Conservation (phyloP, 2,329 filamentous ascomycete species). For the Samsoniella hepiali region DNA sequence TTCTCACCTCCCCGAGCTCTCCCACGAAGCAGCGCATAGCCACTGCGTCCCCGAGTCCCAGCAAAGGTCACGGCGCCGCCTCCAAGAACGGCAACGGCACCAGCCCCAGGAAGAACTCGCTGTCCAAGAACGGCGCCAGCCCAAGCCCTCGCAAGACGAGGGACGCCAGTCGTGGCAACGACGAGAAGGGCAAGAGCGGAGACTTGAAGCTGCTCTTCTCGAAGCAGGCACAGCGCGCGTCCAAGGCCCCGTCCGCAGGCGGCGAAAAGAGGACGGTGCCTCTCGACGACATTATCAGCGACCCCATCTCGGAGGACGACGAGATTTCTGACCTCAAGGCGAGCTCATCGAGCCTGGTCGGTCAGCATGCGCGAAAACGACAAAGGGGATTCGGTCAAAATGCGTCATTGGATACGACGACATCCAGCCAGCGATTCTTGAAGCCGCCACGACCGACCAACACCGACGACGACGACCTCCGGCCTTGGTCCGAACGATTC, state of each 20-base stretch:
- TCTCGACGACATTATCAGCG: conserved; percentile 50
- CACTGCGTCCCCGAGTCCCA: conserved; percentile 41
- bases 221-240: conserved; percentile 53
- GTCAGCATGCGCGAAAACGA: conserved; percentile 54
- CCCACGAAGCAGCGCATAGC: conserved; percentile 32
- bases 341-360: conserved; percentile 52
- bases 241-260: conserved; percentile 28
- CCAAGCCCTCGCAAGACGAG: conserved; percentile 40
- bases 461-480: conserved; percentile 50
- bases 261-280: conserved; percentile 30
- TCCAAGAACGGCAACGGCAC: conserved; percentile 25
- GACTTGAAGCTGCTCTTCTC: conserved; percentile 60
- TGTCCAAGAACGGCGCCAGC: conserved; percentile 30
- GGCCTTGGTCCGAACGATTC: conserved; percentile 87
- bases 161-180: conserved; percentile 34
- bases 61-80: conserved; percentile 28
- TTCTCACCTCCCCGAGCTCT: conserved; percentile 51
- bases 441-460: conserved; percentile 37
- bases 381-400: conserved; percentile 37
- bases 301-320: conserved; percentile 60
- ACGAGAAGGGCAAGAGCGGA: conserved; percentile 52
- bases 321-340: conserved; percentile 50
- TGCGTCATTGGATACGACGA: conserved; percentile 25
- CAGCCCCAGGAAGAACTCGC: conserved; percentile 26
- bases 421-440: conserved; percentile 51